Evolutionary conservation across 805 yeast species (phyloP).

Genomic region (Tetrapisispora nanseiensis): DNA sequence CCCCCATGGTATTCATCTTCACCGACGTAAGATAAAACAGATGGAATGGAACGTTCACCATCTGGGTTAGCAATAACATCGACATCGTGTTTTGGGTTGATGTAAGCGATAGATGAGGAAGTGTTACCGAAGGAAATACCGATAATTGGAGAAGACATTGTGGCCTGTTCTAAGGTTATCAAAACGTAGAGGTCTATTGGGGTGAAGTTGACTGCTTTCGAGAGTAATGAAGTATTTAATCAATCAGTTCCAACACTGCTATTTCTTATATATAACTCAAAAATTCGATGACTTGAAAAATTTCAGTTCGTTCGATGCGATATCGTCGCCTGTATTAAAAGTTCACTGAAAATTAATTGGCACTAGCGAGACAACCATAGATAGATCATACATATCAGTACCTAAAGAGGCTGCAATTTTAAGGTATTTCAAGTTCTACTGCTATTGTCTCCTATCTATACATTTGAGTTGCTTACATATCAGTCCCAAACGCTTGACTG

Average conservation of each 20-base stretch:
- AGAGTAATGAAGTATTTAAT: too few species aligned
- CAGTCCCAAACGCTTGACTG: too few species aligned
- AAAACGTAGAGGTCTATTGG: too few species aligned
- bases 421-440: too few species aligned
- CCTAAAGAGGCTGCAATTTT: too few species aligned
- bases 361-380: too few species aligned
- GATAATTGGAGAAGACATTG: conserved; percentile 41
- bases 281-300: not conserved
- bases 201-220: too few species aligned
- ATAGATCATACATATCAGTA: too few species aligned
- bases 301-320: not conserved
- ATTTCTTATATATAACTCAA: not conserved
- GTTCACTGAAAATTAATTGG: not conserved
- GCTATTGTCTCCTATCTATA: too few species aligned
- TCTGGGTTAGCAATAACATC: conserved; percentile 98
- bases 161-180: not conserved
- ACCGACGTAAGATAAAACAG: conserved; percentile 84
- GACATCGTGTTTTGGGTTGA: conserved; percentile 72
- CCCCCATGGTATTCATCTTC: conserved; percentile 95
- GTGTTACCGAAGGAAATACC: conserved; percentile 97
- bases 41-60: conserved; percentile 95
- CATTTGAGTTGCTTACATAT: too few species aligned
- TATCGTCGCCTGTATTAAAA: not conserved
- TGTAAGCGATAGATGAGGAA: conserved; percentile 86
- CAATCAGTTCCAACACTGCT: too few species aligned